Conservation (phyloP, 2,329 filamentous ascomycete species). For the Zasmidium cellare region DNA sequence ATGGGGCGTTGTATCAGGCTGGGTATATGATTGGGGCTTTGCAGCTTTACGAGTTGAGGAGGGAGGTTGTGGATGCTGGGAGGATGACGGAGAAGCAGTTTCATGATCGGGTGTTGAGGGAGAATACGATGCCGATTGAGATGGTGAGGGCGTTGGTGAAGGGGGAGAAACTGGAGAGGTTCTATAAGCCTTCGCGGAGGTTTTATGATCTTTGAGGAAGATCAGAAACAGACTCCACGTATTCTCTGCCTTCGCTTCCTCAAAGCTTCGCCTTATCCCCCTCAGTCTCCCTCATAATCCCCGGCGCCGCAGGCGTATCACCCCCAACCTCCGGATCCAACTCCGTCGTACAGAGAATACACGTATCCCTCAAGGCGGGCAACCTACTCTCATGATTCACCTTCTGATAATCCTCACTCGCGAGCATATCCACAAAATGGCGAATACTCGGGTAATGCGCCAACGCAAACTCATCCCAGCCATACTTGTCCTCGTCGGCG, state of each 20-base stretch:
- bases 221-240: no score
- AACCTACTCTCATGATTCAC: constrained; percentile 57
- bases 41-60: constrained; percentile 54
- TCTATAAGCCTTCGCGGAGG: constrained; percentile 11
- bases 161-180: constrained; percentile 38
- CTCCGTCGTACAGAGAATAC: constrained; percentile 39
- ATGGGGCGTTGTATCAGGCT: constrained; percentile 60
- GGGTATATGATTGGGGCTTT: constrained; percentile 62
- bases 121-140: constrained; percentile 58
- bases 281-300: background rate
- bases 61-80: constrained; percentile 47
- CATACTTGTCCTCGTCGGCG: constrained; percentile 24
- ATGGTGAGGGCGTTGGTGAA: constrained; percentile 52
- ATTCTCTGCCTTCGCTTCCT: background rate
- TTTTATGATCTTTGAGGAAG: constrained; percentile 13
- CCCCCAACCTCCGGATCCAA: constrained; percentile 27
- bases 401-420: constrained; percentile 58
- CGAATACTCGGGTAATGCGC: constrained; percentile 64
- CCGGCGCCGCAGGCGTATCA: background rate
- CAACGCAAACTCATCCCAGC: constrained; percentile 65
- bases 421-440: constrained; percentile 64
- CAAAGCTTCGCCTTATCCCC: constrained; percentile 21
- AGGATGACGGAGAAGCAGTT: constrained; percentile 54
- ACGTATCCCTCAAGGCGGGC: constrained; percentile 39
- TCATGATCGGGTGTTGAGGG: constrained; percentile 54